phyloP scores from a whole-genome alignment of 768 basidiomycete species.

The Mycena latifolia region DNA sequence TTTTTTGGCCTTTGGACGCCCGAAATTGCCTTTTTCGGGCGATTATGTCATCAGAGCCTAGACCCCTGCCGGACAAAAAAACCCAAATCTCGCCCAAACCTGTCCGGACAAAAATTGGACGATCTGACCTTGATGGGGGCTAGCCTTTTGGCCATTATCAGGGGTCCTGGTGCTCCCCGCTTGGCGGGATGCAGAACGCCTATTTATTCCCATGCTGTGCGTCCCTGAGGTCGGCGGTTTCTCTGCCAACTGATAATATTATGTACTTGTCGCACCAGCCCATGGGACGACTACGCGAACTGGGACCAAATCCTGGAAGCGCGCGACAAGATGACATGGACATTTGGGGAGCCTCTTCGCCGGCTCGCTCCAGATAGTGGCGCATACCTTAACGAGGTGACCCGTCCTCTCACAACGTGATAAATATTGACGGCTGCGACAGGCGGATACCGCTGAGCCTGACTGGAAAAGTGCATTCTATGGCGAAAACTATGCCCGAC shows the following conservation, averaged over 20 bases:
- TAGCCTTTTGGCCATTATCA: too few relatives aligned
- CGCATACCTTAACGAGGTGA: slow-evolving; percentile 37
- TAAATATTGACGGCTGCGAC: not conserved
- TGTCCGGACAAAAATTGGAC: too few relatives aligned
- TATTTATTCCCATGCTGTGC: slow-evolving; percentile 26
- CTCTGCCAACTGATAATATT: too few relatives aligned
- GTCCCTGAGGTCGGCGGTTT: too few relatives aligned
- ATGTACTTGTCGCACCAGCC: slow-evolving; percentile 9
- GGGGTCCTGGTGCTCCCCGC: too few relatives aligned
- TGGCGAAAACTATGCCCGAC: slow-evolving; percentile 30
- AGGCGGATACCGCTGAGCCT: slow-evolving; percentile 36
- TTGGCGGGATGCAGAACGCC: slow-evolving; percentile 32
- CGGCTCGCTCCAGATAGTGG: slow-evolving; percentile 32
- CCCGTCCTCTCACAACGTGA: too few relatives aligned
- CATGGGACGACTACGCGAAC: slow-evolving; percentile 31
- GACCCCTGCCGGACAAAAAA: too few relatives aligned
- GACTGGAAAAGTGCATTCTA: slow-evolving; percentile 35
- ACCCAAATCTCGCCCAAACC: too few relatives aligned
- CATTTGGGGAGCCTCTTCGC: slow-evolving; percentile 24
- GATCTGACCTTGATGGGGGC: too few relatives aligned
- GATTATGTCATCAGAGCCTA: too few relatives aligned
- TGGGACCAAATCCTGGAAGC: slow-evolving; percentile 28
- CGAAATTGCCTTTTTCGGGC: slow-evolving; percentile 8
- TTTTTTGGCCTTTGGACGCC: too few relatives aligned
- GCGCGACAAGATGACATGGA: slow-evolving; percentile 23